Evolutionary conservation across 495 filamentous ascomycete genomes (phyloP).

Genomic region (Aspergillus campestris): DNA sequence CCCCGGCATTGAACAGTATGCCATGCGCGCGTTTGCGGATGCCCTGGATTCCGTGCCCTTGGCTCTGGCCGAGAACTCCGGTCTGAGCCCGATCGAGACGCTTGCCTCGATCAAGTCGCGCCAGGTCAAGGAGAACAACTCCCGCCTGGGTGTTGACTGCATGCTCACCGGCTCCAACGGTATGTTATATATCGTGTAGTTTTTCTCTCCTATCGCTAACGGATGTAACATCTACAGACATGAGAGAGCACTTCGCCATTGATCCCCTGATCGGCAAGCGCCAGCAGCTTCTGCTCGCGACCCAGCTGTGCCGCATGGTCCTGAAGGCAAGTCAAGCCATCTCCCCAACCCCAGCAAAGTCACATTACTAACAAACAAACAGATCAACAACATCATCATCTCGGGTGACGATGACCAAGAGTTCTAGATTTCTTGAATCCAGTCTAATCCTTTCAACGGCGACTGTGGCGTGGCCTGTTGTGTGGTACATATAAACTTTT

Average conservation of each 20-base stretch:
- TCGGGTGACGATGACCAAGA: slow-evolving; percentile 87
- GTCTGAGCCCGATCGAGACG: slow-evolving; percentile 89
- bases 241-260: slow-evolving; percentile 95
- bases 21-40: slow-evolving; percentile 95
- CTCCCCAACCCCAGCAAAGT: not conserved
- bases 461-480: slow-evolving; percentile 3
- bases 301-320: slow-evolving; percentile 98
- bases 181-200: slow-evolving; percentile 24
- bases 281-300: slow-evolving; percentile 91
- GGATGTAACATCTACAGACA: slow-evolving; percentile 45
- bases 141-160: slow-evolving; percentile 88
- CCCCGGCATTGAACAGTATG: slow-evolving; percentile 93
- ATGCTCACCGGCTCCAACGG: slow-evolving; percentile 89
- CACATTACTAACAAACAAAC: slow-evolving; percentile 13
- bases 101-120: slow-evolving; percentile 90
- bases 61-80: slow-evolving; percentile 95
- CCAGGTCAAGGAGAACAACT: slow-evolving; percentile 84
- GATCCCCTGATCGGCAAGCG: slow-evolving; percentile 96
- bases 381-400: slow-evolving; percentile 90
- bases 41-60: slow-evolving; percentile 93
- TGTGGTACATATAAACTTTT: slow-evolving; percentile 4
- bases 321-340: slow-evolving; percentile 66
- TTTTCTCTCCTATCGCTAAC: not conserved
- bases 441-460: slow-evolving; percentile 11
- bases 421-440: slow-evolving; percentile 52